A percentile compares a stretch with the other conserved stretches of the same genome.
These are phyloP conservation scores for Venturia carpophila DNA, from an alignment of 2,329 filamentous ascomycete genomes.

Conservation along the genomic window DNA sequence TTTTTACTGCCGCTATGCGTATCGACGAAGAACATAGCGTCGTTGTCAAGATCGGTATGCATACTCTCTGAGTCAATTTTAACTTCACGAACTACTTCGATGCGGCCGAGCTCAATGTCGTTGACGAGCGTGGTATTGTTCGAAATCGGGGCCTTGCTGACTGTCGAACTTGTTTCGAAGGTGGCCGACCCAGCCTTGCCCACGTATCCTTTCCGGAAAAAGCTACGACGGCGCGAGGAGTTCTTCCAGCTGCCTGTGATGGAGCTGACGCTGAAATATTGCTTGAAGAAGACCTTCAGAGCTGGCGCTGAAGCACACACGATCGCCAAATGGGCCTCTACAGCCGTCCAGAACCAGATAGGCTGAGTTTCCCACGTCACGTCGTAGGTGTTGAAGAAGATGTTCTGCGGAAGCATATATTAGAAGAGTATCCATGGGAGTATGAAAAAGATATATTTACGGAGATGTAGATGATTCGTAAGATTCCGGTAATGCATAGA, in stretches of 20 bases:
- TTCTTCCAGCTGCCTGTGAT: slow-evolving; percentile 4
- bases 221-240: slow-evolving; percentile 4
- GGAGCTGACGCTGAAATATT: slow-evolving; percentile 27
- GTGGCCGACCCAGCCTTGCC: background rate
- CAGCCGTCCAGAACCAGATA: slow-evolving; percentile 35
- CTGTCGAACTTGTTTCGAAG: background rate
- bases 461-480: slow-evolving; percentile 19
- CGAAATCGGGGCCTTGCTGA: background rate
- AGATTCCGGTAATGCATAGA: slow-evolving; percentile 14
- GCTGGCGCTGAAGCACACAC: slow-evolving; percentile 38
- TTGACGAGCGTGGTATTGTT: background rate
- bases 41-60: background rate
- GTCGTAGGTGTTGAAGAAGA: slow-evolving; percentile 32
- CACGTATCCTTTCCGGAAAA: background rate
- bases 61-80: background rate
- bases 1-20: background rate
- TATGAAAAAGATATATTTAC: slow-evolving; percentile 29
- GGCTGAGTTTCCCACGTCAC: slow-evolving; percentile 35
- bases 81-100: slow-evolving; percentile 5
- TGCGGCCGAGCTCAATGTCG: slow-evolving; percentile 13
- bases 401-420: slow-evolving; percentile 22
- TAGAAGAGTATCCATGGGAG: slow-evolving; percentile 30
- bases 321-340: slow-evolving; percentile 36
- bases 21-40: background rate
- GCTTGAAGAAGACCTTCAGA: slow-evolving; percentile 37